Percentiles rank a stretch among this genome's conserved stretches.
Conservation (phyloP, 805 yeast genomes). For the Tetrapisispora namnaoensis region DNA sequence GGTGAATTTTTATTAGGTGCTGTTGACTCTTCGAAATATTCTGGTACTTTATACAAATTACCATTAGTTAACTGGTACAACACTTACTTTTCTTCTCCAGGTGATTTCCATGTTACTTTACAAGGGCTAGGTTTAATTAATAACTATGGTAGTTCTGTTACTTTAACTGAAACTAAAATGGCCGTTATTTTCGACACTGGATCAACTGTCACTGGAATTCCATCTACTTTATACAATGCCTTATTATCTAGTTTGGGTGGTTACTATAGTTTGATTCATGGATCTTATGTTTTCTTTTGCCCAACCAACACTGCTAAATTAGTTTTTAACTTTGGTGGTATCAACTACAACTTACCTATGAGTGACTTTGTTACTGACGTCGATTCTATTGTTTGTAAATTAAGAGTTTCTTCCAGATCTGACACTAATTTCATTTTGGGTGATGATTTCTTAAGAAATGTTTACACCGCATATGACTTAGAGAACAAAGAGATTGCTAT, state of each 20-base stretch:
- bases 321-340: constrained; percentile 50
- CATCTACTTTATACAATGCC: constrained; percentile 20
- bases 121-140: constrained; percentile 28
- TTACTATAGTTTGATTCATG: neutral
- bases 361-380: constrained; percentile 21
- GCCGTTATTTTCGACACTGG: constrained; percentile 39
- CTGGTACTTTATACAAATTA: constrained; percentile 27
- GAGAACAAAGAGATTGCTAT: constrained; percentile 48
- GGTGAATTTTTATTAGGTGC: constrained; percentile 42
- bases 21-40: constrained; percentile 32
- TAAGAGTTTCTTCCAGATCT: constrained; percentile 32
- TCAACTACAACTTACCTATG: constrained; percentile 42
- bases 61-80: constrained; percentile 21
- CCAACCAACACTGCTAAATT: constrained; percentile 28
- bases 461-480: constrained; percentile 56
- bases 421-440: constrained; percentile 36
- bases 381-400: constrained; percentile 30
- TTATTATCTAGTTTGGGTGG: constrained; percentile 45
- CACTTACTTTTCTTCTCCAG: constrained; percentile 9
- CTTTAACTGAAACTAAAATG: constrained; percentile 15
- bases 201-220: constrained; percentile 38
- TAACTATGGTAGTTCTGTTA: neutral
- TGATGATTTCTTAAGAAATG: constrained; percentile 46
- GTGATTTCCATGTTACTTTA: constrained; percentile 29
- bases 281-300: neutral